Conservation (phyloP, 805 yeast species). For the Saturnispora galanensis region DNA sequence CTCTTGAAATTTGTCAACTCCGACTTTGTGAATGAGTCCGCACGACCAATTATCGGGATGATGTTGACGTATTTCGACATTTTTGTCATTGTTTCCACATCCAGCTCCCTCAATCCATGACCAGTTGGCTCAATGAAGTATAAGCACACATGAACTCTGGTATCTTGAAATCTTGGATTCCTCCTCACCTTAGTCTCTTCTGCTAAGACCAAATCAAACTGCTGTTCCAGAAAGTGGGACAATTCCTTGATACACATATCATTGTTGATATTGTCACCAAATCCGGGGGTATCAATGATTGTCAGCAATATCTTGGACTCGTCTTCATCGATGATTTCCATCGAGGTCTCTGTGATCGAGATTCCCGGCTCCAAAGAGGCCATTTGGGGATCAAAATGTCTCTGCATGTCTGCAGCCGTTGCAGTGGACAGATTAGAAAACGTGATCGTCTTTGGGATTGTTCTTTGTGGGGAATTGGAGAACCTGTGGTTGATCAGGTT, state of each 20-base stretch:
- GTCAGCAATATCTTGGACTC: conserved; percentile 44
- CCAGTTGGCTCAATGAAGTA: conserved; percentile 70
- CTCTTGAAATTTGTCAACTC: conserved; percentile 54
- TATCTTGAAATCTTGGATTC: conserved; percentile 72
- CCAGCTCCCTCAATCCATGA: conserved; percentile 69
- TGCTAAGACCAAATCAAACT: conserved; percentile 66
- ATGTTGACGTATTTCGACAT: conserved; percentile 66
- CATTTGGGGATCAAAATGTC: conserved; percentile 51
- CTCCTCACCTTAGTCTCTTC: conserved; percentile 83
- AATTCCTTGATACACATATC: conserved; percentile 58
- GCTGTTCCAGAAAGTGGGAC: conserved; percentile 59
- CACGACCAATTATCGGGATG: conserved; percentile 58
- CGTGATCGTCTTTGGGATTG: conserved; percentile 40
- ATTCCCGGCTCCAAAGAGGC: conserved; percentile 65
- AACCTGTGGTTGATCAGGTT: conserved; percentile 52
- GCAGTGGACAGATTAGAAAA: conserved; percentile 52
- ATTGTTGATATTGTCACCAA: conserved; percentile 51
- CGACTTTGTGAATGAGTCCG: conserved; percentile 57
- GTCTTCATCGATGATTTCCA: conserved; percentile 55
- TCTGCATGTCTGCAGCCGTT: conserved; percentile 45
- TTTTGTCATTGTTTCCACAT: conserved; percentile 60
- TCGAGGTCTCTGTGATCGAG: conserved; percentile 56
- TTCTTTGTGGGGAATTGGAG: conserved; percentile 28
- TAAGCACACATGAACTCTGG: conserved; percentile 64
- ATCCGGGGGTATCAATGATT: conserved; percentile 52